A percentile compares a stretch with the other conserved stretches of the same genome.
phyloP scores from a whole-genome alignment of 371 early-diverging fungal genomes.

The Funneliformis caledonium region DNA sequence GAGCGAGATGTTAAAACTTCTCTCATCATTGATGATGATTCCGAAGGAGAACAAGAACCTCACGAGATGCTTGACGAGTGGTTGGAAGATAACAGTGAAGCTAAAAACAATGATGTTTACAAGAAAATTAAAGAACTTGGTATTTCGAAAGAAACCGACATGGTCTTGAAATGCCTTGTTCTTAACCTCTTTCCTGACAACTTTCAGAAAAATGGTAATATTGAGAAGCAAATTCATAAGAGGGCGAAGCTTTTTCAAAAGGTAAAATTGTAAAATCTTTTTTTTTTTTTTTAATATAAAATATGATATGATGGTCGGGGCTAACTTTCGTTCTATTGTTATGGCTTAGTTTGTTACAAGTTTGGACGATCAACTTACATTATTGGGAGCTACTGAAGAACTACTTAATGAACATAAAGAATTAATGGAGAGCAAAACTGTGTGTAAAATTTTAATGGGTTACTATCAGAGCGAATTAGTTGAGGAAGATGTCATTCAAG shows the following conservation, averaged over 20 bases:
- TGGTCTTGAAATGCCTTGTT: slow-evolving; percentile 76
- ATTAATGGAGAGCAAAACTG: slow-evolving; percentile 21
- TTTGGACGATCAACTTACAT: slow-evolving; percentile 87
- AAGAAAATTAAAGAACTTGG: slow-evolving; percentile 79
- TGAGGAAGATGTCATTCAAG: slow-evolving; percentile 83
- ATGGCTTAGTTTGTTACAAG: slow-evolving; percentile 61
- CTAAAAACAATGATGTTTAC: slow-evolving; percentile 70
- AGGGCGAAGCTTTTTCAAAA: slow-evolving; percentile 67
- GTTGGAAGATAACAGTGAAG: slow-evolving; percentile 57
- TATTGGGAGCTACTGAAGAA: slow-evolving; percentile 93
- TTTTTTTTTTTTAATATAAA: background rate
- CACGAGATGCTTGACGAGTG: slow-evolving; percentile 73
- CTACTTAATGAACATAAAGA: slow-evolving; percentile 59
- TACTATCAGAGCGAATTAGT: slow-evolving; percentile 90
- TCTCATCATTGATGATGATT: slow-evolving; percentile 53
- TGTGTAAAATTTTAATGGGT: slow-evolving; percentile 72
- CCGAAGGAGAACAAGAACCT: slow-evolving; percentile 71
- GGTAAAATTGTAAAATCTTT: slow-evolving; percentile 40
- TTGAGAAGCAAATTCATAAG: slow-evolving; percentile 64
- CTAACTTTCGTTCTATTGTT: background rate
- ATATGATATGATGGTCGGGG: background rate
- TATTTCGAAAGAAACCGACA: slow-evolving; percentile 73
- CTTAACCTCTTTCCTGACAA: slow-evolving; percentile 48
- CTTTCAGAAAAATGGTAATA: slow-evolving; percentile 50
- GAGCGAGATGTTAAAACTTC: slow-evolving; percentile 53